These are phyloP conservation scores for Candida smagusa DNA, from an alignment of 1,139 yeast genomes.

Conservation along the genomic window DNA sequence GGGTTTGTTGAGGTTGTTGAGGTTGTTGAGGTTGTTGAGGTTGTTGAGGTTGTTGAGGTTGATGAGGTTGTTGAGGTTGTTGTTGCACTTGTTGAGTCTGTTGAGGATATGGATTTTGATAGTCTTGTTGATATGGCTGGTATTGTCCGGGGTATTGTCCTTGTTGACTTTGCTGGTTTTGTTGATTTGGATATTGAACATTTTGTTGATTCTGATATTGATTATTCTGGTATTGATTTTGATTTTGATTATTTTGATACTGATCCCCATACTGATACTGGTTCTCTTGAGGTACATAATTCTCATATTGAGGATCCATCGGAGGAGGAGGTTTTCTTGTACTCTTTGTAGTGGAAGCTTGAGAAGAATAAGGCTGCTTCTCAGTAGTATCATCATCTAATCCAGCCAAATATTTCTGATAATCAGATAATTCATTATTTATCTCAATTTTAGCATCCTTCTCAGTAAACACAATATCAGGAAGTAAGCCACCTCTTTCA, in stretches of 20 bases:
- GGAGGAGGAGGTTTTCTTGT: constrained; percentile 17
- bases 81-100: constrained; percentile 1
- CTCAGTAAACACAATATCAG: constrained; percentile 12
- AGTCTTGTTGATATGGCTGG: neutral
- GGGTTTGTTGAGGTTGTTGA: constrained; percentile 1
- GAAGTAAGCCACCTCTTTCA: constrained; percentile 11
- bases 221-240: neutral
- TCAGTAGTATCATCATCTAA: constrained; percentile 9
- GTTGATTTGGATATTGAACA: neutral
- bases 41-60: constrained; percentile 1
- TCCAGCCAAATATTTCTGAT: constrained; percentile 11
- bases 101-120: neutral
- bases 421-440: constrained; percentile 11
- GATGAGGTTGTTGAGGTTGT: constrained; percentile 1
- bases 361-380: constrained; percentile 6
- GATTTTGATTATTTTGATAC: constrained; percentile 1
- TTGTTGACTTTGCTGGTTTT: neutral
- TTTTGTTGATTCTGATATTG: constrained; percentile 1
- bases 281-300: too few species aligned
- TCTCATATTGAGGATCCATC: constrained; percentile 6
- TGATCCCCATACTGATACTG: neutral
- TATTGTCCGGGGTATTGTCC: neutral
- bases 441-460: constrained; percentile 12
- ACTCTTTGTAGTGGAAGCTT: constrained; percentile 3
- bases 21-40: constrained; percentile 3